Base-by-base conservation (phyloP, 108 stramenopile species). In the Nannochloropsis gaditana region DNA sequence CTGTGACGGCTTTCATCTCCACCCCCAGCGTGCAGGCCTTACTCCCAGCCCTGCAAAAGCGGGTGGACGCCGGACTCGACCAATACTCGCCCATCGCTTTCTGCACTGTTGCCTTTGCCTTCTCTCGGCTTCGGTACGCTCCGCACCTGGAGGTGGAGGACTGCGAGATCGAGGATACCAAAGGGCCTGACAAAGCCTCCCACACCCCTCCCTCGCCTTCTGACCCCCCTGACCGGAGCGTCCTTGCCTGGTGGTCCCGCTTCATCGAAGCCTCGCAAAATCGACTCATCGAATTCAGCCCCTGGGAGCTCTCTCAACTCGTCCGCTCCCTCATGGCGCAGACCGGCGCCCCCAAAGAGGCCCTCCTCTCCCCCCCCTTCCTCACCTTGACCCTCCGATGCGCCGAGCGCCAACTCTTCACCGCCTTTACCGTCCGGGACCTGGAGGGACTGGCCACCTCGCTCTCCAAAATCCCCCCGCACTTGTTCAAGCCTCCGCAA, bases 281-380 rank as follows among this genome's bases (percentile, higher is more conserved):
- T n/a, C 59, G 59, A 15, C 59, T 73, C 59, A 73, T 73, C n/a
- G 59, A 73, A 73, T 73, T 73, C 59, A 73, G 59, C 59, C 59
- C 59, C 5, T 73, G 59, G 59, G 59, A 73, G 6, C 59, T 73
- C 59, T 73, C 59, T 6, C 59, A 73, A n/a, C 59, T 73, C 59
- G n/a, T 73, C 59, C 59, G 59, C 59, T 73, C 59, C 59, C n/a
- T 73, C 19, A 73, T 73, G 59, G 59, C 19, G 15, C 59, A 73
- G n/a, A n/a, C n/a, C 19, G 59, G n/a, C 59, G 59, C 59, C 59
- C 59, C 59, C 15, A 73, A 73, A n/a, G 59, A 73, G 59, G 59
- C 59, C 59, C 59, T 73, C 1, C 59, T 73, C 59, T n/a, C 59
- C 59, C 15, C 59, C 59, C n/a, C 59, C 59, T 73, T 73, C 59